A percentile compares a stretch with the other conserved stretches of the same genome.
phyloP scores from a whole-genome alignment of 2,329 filamentous ascomycete species.

The Dissoconium aciculare region DNA sequence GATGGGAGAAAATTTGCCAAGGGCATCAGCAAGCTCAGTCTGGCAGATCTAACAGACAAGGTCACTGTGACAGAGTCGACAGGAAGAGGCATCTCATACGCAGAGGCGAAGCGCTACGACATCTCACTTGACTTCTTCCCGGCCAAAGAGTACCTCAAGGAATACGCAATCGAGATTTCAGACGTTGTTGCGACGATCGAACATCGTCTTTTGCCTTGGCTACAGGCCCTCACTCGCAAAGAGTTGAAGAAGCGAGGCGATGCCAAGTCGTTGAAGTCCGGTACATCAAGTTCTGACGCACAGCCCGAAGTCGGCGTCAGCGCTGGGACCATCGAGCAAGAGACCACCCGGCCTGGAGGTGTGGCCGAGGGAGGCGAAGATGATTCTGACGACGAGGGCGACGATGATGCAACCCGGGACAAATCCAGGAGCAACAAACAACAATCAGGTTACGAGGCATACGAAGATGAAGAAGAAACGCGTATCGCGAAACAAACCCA shows the following conservation, averaged over 20 bases:
- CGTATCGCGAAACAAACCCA: constrained; percentile 52
- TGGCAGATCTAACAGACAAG: constrained; percentile 71
- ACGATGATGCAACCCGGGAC: constrained; percentile 45
- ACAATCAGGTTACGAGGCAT: constrained; percentile 77
- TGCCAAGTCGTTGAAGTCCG: constrained; percentile 37
- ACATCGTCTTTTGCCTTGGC: constrained; percentile 56
- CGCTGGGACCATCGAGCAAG: constrained; percentile 41
- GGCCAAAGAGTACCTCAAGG: constrained; percentile 63
- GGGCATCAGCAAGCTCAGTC: constrained; percentile 70
- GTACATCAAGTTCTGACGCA: constrained; percentile 44
- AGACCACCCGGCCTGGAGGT: constrained; percentile 27
- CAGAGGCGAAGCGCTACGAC: constrained; percentile 70
- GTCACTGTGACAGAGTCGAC: constrained; percentile 67
- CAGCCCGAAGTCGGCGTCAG: constrained; percentile 61
- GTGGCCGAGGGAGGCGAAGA: constrained; percentile 48
- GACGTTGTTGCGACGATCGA: constrained; percentile 75
- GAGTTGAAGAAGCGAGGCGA: constrained; percentile 67
- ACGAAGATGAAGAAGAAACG: constrained; percentile 82
- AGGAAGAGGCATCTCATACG: constrained; percentile 51
- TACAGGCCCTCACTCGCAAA: constrained; percentile 55
- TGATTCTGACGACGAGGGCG: constrained; percentile 50
- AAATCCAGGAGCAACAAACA: constrained; percentile 62
- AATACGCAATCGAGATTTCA: constrained; percentile 65
- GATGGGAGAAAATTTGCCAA: constrained; percentile 75
- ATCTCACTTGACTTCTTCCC: constrained; percentile 75